Base-by-base conservation (phyloP, 2,329 filamentous ascomycete species). In the Emmonsiellopsis sp. region DNA sequence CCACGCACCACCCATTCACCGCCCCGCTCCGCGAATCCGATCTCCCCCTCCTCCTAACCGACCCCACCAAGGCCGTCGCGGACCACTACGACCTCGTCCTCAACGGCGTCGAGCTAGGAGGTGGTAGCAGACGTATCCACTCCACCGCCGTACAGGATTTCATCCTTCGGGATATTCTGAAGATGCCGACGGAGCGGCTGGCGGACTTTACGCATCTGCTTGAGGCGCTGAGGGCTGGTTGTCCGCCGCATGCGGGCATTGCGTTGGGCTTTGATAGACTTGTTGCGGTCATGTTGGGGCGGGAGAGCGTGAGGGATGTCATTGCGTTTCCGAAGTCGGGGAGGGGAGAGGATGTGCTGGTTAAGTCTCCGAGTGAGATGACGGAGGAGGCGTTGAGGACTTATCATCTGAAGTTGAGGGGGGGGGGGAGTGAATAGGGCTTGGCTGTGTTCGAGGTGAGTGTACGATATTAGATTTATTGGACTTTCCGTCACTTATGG, bases 301-400 rank as follows among this genome's bases (percentile, higher is more conserved):
- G 80, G 34, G 78, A 86, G 9, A 90, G 86, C 1, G 86, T 98
- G 2, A 78, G 88, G 55, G 92, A 98, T 72, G 92, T 98, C 1
- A 96, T 98, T 69, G 91, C 91, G 0, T 98, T 98, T 65, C 94
- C 93, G 0, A 98, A 98, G 76, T 91, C 83, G 57, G 90, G 89
- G 57, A 90, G 84, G 67, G 91, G 93, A 0, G 87, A 95, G 65
- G 93, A 98, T 71, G 70, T 83, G 54, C 80, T 95, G 69, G 89
- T 95, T 2, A 83, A 82, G 61, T 88, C 87, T 57, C 93, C 93
- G 0, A 84, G 84, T 50, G 69, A 68, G 58, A 76, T 95, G 58
- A 87, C 79, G 0, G 72, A 81, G 54, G 79, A 80, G 56, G 77
- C 80, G 55, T 67, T 83, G 62, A 67, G 72, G 57, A 81, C 77